Evolutionary conservation across 2,329 filamentous ascomycete species (phyloP), one percentile per base, ranked within the genome.

Genomic region (Sporothrix variecibatus): DNA sequence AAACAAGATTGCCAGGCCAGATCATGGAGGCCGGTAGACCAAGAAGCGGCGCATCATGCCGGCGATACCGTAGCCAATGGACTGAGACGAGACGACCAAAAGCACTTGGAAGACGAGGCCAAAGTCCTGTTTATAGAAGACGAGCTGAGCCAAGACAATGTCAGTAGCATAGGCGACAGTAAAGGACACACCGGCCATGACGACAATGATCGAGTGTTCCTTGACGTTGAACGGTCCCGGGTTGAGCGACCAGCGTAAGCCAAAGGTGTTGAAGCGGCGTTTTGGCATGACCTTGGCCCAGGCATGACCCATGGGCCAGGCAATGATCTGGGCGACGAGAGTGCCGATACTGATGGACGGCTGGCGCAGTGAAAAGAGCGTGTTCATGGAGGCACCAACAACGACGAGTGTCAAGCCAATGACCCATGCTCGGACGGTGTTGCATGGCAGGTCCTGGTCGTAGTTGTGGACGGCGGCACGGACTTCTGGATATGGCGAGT

Each of bases 171-270:
- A 94, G 3, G 91, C 90, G 6, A 87, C 89, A 69, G 84, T 90
- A 76, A 93, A 92, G 5, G 91, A 90, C 6, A 93, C 90, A 79
- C 92, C 89, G 20, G 92, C 91, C 89, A 92, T 92, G 77, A 92
- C 88, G 23, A 90, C 88, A 73, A 93, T 91, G 75, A 93, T 87
- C 58, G 89, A 83, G 79, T 92, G 91, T 79, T 93, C 91, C 80
- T 93, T 93, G 80, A 91, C 86, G 78, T 91, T 93, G 81, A 93
- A 93, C 0, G 90, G 90, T 0, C 90, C 90, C 0, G 90, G 89
- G 73, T 92, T 92, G n/a, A 92, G 81, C 28, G 84, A 86, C 85
- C 87, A 90, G 26, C 78, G 82, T 6, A 85, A 73, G 11, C 90
- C 89, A 76, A 90, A 87, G 0, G 85, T 86, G 26, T 78, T 84